Percentiles rank a stretch among this genome's conserved stretches.
phyloP scores from a whole-genome alignment of 805 yeast genomes.

The Maudiozyma turicensis region DNA sequence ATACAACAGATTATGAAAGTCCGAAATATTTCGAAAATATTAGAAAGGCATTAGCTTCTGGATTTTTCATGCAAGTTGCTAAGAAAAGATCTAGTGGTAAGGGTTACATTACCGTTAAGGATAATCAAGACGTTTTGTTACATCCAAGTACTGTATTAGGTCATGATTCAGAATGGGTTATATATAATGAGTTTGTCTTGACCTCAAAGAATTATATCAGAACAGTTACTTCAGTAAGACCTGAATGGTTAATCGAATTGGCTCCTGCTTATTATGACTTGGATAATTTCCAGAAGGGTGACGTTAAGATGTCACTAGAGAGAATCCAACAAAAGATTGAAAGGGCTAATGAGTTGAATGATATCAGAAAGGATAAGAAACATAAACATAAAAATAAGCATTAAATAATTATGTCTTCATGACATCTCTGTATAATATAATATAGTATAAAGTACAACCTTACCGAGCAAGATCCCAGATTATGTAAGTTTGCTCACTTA shows the following conservation, averaged over 20 bases:
- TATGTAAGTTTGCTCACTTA: too few relatives aligned
- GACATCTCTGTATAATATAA: not conserved
- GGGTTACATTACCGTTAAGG: constrained; percentile 87
- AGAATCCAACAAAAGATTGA: constrained; percentile 46
- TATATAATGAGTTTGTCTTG: constrained; percentile 90
- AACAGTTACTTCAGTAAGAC: constrained; percentile 82
- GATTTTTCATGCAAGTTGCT: constrained; percentile 97
- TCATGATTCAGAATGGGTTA: constrained; percentile 86
- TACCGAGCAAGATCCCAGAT: too few relatives aligned
- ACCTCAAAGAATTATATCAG: constrained; percentile 90
- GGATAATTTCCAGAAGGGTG: constrained; percentile 60
- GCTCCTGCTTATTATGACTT: constrained; percentile 60
- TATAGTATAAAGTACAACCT: too few relatives aligned
- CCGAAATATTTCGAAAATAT: constrained; percentile 66
- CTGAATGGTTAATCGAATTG: constrained; percentile 84
- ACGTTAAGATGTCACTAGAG: constrained; percentile 58
- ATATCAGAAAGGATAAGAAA: constrained; percentile 16
- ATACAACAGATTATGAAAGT: constrained; percentile 57
- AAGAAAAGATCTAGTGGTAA: constrained; percentile 74
- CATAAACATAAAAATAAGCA: not conserved
- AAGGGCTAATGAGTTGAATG: constrained; percentile 31
- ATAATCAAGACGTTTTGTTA: constrained; percentile 87
- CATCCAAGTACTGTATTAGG: constrained; percentile 90
- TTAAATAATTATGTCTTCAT: not conserved
- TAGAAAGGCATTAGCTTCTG: constrained; percentile 79